Evolutionary conservation across 345 rosid genomes (phyloP), one percentile per base, ranked within the genome.

Genomic region (Camelina neglecta): DNA sequence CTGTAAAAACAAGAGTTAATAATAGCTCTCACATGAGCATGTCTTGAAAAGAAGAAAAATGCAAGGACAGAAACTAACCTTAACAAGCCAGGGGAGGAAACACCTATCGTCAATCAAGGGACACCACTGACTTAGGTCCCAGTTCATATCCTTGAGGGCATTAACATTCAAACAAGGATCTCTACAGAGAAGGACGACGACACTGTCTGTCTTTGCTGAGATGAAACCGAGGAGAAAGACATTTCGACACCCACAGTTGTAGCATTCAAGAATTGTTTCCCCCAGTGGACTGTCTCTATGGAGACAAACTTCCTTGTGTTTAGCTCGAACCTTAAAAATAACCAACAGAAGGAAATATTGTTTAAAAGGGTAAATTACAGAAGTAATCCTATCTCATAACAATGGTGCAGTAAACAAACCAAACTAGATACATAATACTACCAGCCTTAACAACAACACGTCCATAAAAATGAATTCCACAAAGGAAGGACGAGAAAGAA

Each of bases 61-160:
- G 23, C 11, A 45, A 39, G 29, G 16, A 54, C 13, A 53, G 42
- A 60, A 24, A 77, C 87, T 60, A 79, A 95, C 99, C 97, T 96
- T 96, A 47, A 96, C 98, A 78, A 96, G 95, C 99, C 99, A 96
- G 71, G 90, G 97, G 65, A 96, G 79, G 80, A 96, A 96, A 83
- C 99, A 96, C 79, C 99, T 91, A 80, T 96, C 99, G 72, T 96
- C 99, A 79, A 96, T 96, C 75, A 96, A 85, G 62, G 99, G 98
- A 71, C 97, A 93, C 99, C 99, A 96, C 77, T 96, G 98, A 82
- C 99, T 96, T 68, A 93, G 81, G 78, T 96, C 99, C 99, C 99
- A 96, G 59, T 93, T 96, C 99, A 96, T 91, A 86, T 96, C 99
- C 86, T 96, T 96, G 84, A 96, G 78, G 39, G 99, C 99, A 82